Conservation (phyloP, 345 rosid species). For the Durio zibethinus region DNA sequence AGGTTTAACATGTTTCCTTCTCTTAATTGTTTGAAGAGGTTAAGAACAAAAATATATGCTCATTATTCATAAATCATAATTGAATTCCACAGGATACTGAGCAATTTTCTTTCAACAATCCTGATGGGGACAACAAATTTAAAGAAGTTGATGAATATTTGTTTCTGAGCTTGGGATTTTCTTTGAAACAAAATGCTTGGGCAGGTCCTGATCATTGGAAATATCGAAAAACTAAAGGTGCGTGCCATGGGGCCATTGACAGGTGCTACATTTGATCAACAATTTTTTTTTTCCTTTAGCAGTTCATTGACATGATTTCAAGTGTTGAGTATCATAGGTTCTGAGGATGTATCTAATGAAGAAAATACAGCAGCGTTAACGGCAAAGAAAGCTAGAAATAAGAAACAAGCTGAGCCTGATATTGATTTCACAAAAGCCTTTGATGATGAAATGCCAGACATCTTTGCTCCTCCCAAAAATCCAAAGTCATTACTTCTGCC, state of each 20-base stretch:
- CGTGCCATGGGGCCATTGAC: slow-evolving; percentile 11
- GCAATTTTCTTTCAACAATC: slow-evolving; percentile 35
- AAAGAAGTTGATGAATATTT: slow-evolving; percentile 66
- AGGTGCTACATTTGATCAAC: slow-evolving; percentile 4
- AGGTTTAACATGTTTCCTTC: slow-evolving; percentile 40
- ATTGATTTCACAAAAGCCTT: slow-evolving; percentile 73
- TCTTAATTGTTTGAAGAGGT: slow-evolving; percentile 11
- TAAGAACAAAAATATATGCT: background rate
- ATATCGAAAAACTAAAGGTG: slow-evolving; percentile 74
- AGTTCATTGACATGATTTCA: slow-evolving; percentile 6
- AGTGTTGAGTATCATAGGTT: slow-evolving; percentile 33
- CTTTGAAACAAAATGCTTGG: slow-evolving; percentile 83
- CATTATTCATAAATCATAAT: background rate
- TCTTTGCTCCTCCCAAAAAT: slow-evolving; percentile 82
- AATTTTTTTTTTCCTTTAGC: background rate
- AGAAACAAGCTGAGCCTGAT: slow-evolving; percentile 62
- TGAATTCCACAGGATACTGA: slow-evolving; percentile 52
- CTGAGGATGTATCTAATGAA: slow-evolving; percentile 42
- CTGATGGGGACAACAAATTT: slow-evolving; percentile 47
- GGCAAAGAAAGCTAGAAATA: slow-evolving; percentile 57
- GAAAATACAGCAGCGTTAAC: slow-evolving; percentile 45
- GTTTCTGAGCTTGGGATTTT: slow-evolving; percentile 62
- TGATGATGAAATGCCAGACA: slow-evolving; percentile 58
- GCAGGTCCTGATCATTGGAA: slow-evolving; percentile 99
- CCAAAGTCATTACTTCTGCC: slow-evolving; percentile 69